Evolutionary conservation across 768 basidiomycete species (phyloP).

Genomic region (Tylopilus sp.): DNA sequence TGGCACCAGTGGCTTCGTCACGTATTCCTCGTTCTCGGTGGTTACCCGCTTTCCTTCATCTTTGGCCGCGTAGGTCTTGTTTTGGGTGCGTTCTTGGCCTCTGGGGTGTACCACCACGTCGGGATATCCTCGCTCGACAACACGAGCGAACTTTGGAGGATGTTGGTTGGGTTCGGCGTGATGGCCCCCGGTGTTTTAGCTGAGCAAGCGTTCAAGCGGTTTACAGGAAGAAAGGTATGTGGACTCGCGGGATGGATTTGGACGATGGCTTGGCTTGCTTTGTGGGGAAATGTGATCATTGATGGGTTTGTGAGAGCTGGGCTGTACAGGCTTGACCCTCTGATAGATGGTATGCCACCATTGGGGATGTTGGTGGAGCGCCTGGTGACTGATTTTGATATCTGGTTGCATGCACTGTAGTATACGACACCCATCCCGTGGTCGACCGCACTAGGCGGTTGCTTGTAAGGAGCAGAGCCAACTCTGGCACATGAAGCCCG

Average conservation of each 20-base stretch:
- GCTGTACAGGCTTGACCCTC: not conserved
- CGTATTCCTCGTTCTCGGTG: not conserved
- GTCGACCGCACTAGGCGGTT: not conserved
- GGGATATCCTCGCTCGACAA: not conserved
- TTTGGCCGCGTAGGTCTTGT: not conserved
- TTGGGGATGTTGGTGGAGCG: not conserved
- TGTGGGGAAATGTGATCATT: not conserved
- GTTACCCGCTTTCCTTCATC: constrained; percentile 2
- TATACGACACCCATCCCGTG: not conserved
- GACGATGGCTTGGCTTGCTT: not conserved
- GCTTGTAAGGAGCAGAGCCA: too few species aligned
- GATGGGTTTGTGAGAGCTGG: not conserved
- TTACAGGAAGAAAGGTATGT: not conserved
- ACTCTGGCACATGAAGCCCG: too few species aligned
- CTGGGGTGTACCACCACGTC: not conserved
- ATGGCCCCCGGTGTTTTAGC: not conserved
- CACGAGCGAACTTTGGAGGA: not conserved
- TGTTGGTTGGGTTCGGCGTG: not conserved
- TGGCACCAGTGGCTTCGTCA: constrained; percentile 6
- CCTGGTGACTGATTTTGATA: not conserved
- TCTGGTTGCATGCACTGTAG: not conserved
- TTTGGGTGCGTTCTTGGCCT: not conserved
- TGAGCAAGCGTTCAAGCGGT: not conserved
- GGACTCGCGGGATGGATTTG: not conserved
- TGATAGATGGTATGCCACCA: not conserved